A percentile compares a stretch with the other conserved stretches of the same genome.
Evolutionary conservation across 176 grass and related monocot genomes (phyloP).

Genomic region (Aegilops sharonensis): DNA sequence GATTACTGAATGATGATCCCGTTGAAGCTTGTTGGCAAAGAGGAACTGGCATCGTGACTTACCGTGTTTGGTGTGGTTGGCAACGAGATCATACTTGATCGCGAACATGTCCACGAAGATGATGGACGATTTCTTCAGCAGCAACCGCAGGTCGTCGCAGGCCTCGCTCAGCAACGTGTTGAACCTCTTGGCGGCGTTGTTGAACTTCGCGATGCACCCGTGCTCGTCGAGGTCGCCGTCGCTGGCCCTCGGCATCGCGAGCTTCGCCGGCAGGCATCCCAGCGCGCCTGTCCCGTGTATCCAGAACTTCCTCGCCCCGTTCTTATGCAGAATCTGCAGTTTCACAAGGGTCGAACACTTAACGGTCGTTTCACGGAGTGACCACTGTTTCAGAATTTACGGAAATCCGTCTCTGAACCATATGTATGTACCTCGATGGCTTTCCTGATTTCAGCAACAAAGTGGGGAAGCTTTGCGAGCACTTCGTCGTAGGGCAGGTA

Average conservation of each 20-base stretch:
- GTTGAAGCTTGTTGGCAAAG: background rate
- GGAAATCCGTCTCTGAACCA: background rate
- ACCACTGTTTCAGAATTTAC: background rate
- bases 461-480: conserved; percentile 51
- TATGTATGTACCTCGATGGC: conserved; percentile 50
- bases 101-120: conserved; percentile 72
- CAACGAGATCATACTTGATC: conserved; percentile 85
- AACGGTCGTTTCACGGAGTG: background rate
- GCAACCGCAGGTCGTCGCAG: conserved; percentile 44
- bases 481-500: conserved; percentile 48
- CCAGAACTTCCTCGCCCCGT: conserved; percentile 72
- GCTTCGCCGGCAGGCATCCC: conserved; percentile 83
- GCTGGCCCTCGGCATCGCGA: conserved; percentile 43
- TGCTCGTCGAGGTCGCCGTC: conserved; percentile 47
- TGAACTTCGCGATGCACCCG: conserved; percentile 55
- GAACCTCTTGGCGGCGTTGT: conserved; percentile 70
- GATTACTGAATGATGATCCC: background rate
- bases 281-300: conserved; percentile 69
- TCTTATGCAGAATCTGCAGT: conserved; percentile 67
- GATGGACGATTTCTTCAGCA: conserved; percentile 51
- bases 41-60: conserved; percentile 8
- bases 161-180: conserved; percentile 51
- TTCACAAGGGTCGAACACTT: background rate
- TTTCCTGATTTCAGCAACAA: conserved; percentile 63
- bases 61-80: conserved; percentile 63